Evolutionary conservation across 129 eudicot species (phyloP), one percentile per base, ranked within the genome.

Genomic region (Cynara cardunculus): DNA sequence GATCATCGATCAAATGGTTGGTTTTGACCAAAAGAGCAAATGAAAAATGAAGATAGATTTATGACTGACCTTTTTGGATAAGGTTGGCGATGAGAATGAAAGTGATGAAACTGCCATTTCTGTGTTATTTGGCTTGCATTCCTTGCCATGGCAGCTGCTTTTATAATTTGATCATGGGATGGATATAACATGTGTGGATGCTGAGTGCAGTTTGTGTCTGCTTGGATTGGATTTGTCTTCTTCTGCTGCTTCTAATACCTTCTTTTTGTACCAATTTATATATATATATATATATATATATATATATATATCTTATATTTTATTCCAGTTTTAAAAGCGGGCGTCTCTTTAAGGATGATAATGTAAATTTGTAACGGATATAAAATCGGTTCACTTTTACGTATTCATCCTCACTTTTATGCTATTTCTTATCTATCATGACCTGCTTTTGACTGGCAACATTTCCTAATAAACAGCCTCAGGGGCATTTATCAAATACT

Each of bases 41-140:
- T 35, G 30, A 25, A 64, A n/a, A 13, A 53, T 14, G 10, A 39
- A 71, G 53, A 14, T 80, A 24, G 21, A 46, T 1, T 27, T 70
- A 28, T 64, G 71, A 65, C 86, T 69, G 61, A 91, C 96, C 96
- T 79, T 81, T 80, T 71, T 85, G 64, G 86, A 65, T 31, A 87
- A 79, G 76, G 62, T 85, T 28, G 87, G 61, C 13, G 90, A 66
- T 73, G 89, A 74, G 84, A 89, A 87, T 21, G 96, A 86, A 82
- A 85, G 81, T 19, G 91, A 87, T 85, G 93, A 85, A 87, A 80
- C 89, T 28, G 93, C 96, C 96, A 91, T 91, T 82, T 66, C 37
- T 87, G 76, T 79, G 79, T 25, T 70, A 27, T 53, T 25, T 26
- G 25, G 34, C 76, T 77, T 66, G 71, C 66, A 77, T 18, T 25